phyloP scores from a whole-genome alignment of 78 protist genomes.

The Mantamonas sphyraenae region DNA sequence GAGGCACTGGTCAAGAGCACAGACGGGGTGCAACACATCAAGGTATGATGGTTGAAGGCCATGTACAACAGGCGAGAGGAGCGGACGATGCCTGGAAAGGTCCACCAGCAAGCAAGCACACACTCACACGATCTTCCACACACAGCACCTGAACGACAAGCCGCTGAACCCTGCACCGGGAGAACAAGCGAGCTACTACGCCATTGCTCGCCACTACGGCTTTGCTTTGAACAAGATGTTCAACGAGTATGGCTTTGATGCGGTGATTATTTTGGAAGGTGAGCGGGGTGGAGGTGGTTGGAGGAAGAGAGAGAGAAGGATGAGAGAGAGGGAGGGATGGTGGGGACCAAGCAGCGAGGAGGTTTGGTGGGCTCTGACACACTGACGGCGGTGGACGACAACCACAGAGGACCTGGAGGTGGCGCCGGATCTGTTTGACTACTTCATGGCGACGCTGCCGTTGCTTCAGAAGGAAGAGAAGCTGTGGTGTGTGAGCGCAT shows the following conservation, averaged over 20 bases:
- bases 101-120: background rate
- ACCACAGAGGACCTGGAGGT: constrained; percentile 69
- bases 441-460: constrained; percentile 47
- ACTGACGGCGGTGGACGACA: no score
- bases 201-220: constrained; percentile 38
- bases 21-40: background rate
- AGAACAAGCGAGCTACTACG: constrained; percentile 18
- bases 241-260: background rate
- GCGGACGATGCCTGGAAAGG: no score
- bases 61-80: no score
- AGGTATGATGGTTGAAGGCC: background rate
- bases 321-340: no score
- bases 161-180: background rate
- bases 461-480: constrained; percentile 23
- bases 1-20: background rate
- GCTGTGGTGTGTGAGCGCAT: constrained; percentile 68
- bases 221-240: constrained; percentile 26
- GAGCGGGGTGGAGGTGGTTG: no score
- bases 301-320: no score
- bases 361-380: no score
- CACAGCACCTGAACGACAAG: background rate
- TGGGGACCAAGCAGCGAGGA: no score
- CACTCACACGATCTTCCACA: background rate
- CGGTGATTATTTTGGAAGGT: constrained; percentile 40
- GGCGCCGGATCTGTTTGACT: constrained; percentile 70